phyloP scores from a whole-genome alignment of 495 filamentous ascomycete genomes.

The Aspergillus heteromorphus region DNA sequence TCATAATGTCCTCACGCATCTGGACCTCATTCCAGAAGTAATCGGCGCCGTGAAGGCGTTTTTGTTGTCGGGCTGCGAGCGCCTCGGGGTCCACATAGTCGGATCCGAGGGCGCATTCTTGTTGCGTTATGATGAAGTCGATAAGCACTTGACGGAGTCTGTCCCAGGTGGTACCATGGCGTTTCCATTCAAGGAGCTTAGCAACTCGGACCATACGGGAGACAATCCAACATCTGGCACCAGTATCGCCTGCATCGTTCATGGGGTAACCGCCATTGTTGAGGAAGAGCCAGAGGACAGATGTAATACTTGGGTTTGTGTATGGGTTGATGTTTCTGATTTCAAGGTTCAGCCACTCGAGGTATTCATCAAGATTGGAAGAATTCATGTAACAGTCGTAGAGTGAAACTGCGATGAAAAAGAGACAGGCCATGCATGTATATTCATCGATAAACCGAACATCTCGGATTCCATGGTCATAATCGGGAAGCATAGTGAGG shows the following conservation, averaged over 20 bases:
- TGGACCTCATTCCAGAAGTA: conserved; percentile 24
- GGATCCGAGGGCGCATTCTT: conserved; percentile 22
- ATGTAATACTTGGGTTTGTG: conserved; percentile 22
- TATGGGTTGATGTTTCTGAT: conserved; percentile 16
- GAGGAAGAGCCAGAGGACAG: conserved; percentile 24
- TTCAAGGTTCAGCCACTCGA: conserved; percentile 20
- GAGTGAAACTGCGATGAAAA: conserved; percentile 22
- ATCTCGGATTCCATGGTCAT: conserved; percentile 25
- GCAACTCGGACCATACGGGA: conserved; percentile 25
- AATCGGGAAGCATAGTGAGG: conserved; percentile 22
- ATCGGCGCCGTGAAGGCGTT: not conserved
- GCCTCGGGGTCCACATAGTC: conserved; percentile 17
- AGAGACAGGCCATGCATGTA: conserved; percentile 24
- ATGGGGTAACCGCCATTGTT: conserved; percentile 21
- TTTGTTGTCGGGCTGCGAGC: conserved; percentile 16
- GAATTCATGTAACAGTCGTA: conserved; percentile 21
- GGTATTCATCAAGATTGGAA: conserved; percentile 18
- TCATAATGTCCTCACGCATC: conserved; percentile 22
- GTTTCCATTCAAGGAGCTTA: conserved; percentile 27
- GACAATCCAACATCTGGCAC: conserved; percentile 24
- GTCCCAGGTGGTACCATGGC: conserved; percentile 23
- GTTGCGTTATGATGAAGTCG: conserved; percentile 21
- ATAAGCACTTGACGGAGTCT: conserved; percentile 19
- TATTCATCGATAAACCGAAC: conserved; percentile 29
- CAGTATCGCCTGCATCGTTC: conserved; percentile 9